A percentile compares a stretch with the other conserved stretches of the same genome.
These are phyloP conservation scores for Phytopythium aichiense DNA, from an alignment of 352 stramenopile species.

Conservation along the genomic window DNA sequence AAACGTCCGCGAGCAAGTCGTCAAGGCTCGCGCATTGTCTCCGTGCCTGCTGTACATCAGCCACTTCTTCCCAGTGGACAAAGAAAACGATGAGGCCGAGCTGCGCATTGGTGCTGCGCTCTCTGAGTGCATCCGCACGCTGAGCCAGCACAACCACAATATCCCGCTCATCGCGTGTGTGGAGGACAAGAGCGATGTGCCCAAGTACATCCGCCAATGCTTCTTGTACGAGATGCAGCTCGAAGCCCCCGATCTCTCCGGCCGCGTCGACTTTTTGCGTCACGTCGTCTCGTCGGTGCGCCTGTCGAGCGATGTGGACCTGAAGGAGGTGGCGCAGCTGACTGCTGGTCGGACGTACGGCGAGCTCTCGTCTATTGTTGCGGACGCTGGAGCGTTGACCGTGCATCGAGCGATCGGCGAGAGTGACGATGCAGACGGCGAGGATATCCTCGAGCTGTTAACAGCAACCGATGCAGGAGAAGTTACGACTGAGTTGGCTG, in stretches of 20 bases:
- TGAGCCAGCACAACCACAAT: slow-evolving; percentile 44
- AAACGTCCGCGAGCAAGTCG: slow-evolving; percentile 66
- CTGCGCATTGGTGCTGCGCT: slow-evolving; percentile 58
- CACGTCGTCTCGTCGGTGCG: slow-evolving; percentile 30
- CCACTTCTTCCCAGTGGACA: slow-evolving; percentile 71
- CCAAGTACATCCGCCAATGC: slow-evolving; percentile 76
- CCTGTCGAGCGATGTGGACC: slow-evolving; percentile 44
- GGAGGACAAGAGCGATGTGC: slow-evolving; percentile 72
- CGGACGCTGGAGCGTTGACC: slow-evolving; percentile 46
- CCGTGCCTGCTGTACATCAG: slow-evolving; percentile 82
- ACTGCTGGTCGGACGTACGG: slow-evolving; percentile 74
- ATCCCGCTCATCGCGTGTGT: slow-evolving; percentile 75
- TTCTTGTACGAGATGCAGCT: slow-evolving; percentile 78
- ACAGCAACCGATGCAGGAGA: background rate
- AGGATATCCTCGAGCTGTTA: slow-evolving; percentile 20
- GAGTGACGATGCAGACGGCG: slow-evolving; percentile 14
- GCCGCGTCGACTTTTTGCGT: slow-evolving; percentile 51
- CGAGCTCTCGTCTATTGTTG: slow-evolving; percentile 62
- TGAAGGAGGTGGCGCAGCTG: slow-evolving; percentile 55
- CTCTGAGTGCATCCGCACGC: slow-evolving; percentile 54
- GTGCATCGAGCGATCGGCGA: slow-evolving; percentile 39
- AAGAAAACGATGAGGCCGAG: slow-evolving; percentile 73
- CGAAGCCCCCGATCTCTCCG: slow-evolving; percentile 50
- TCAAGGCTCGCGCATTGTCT: slow-evolving; percentile 58
- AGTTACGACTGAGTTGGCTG: slow-evolving; percentile 1